Evolutionary conservation across 805 yeast species (phyloP), one percentile per base, ranked within the genome.

Genomic region (Zygoascus ofunaensis): DNA sequence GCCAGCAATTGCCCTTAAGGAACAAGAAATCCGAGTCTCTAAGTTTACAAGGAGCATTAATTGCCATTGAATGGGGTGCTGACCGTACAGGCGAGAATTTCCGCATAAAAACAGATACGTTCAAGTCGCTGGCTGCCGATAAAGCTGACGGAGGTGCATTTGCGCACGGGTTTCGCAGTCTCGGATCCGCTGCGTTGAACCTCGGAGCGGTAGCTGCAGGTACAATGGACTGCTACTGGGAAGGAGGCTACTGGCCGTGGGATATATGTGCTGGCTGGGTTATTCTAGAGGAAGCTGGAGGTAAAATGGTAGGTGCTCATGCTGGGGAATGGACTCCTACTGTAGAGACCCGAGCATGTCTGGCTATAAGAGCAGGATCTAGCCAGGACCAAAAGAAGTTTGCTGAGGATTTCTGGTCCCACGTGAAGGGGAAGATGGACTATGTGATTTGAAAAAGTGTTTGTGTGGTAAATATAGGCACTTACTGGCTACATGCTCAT

Each of bases 231-330:
- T 70, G 76, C 3, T 79, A 79, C 59, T 79, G 83, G 82, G 82
- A 77, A 59, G 82, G 81, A 41, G 82, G 82, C n/a, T 76, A 80
- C 55, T 76, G 71, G 56, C 73, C 77, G 20, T 79, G 83, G 83
- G 84, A 79, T 55, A 81, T 78, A 1, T 76, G 81, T 57, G 84
- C 82, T 14, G 80, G 82, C 34, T 78, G 81, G 80, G 69, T 77
- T 39, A 74, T 79, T 40, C 54, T 77, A 5, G 63, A 66, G 37
- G 84, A 79, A 50, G 71, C 80, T 10, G 84, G 84, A 2, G 82
- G 81, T 10, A 50, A 55, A 5, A 58, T 76, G 38, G 79, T 74
- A n/a, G 71, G 77, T 41, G 82, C 79, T 18, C 72, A 72, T 53
- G 65, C 68, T 22, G 74, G 70, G 26, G 62, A 61, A 20, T 71